Evolutionary conservation across 1,139 yeast species (phyloP).

Genomic region (Suhomyces kunorum): DNA sequence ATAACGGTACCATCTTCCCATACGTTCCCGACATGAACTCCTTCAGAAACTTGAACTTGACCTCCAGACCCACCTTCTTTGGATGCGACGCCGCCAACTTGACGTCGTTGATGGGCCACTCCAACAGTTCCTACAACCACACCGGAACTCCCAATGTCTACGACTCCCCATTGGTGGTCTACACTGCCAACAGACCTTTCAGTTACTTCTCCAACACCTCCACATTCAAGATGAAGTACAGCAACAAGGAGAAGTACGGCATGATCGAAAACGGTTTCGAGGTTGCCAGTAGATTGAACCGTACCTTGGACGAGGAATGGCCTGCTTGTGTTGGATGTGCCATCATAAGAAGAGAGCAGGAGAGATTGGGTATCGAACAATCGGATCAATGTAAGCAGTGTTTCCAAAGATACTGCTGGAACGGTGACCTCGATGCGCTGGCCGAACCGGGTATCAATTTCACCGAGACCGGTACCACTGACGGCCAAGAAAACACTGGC

Average conservation of each 20-base stretch:
- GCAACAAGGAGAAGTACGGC: conserved; percentile 36
- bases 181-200: conserved; percentile 45
- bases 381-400: conserved; percentile 42
- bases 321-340: conserved; percentile 48
- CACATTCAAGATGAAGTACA: conserved; percentile 35
- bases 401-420: conserved; percentile 46
- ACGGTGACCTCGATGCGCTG: conserved; percentile 26
- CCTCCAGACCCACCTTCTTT: conserved; percentile 46
- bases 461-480: conserved; percentile 49
- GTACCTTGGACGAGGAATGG: conserved; percentile 40
- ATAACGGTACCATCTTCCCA: conserved; percentile 32
- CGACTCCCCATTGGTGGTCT: conserved; percentile 43
- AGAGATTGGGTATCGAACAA: conserved; percentile 40
- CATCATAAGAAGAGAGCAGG: conserved; percentile 45
- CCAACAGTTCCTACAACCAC: conserved; percentile 7
- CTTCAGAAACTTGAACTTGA: conserved; percentile 37
- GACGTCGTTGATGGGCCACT: conserved; percentile 30
- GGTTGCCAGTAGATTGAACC: conserved; percentile 28
- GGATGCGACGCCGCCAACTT: conserved; percentile 46
- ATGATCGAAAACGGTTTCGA: conserved; percentile 44
- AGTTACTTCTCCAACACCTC: conserved; percentile 40
- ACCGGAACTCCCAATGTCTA: conserved; percentile 4
- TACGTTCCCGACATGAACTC: conserved; percentile 39
- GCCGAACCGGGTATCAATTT: conserved; percentile 33
- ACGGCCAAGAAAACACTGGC: conserved; percentile 30